phyloP scores from a whole-genome alignment of 208 protist genomes.

The Chromosphaera perkinsii region DNA sequence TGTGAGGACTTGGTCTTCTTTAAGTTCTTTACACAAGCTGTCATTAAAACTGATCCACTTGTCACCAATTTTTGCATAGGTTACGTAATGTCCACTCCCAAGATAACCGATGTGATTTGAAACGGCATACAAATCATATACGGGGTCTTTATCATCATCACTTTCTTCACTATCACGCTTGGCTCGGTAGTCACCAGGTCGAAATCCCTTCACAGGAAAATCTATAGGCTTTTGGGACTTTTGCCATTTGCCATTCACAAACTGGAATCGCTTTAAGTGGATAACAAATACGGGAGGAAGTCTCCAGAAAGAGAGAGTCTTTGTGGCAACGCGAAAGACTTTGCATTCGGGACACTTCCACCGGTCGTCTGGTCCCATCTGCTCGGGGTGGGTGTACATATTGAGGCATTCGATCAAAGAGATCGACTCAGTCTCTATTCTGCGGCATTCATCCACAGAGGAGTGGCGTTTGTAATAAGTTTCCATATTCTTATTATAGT shows the following conservation, averaged over 20 bases:
- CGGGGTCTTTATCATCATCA: not conserved
- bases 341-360: slow-evolving; percentile 22
- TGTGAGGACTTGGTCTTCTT: too few species aligned
- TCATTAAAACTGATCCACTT: too few species aligned
- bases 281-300: slow-evolving; percentile 1
- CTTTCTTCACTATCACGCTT: not conserved
- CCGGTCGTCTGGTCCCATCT: slow-evolving; percentile 19
- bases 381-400: slow-evolving; percentile 23
- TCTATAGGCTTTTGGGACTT: slow-evolving; percentile 19
- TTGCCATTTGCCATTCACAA: slow-evolving; percentile 17
- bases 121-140: not conserved
- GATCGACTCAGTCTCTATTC: not conserved
- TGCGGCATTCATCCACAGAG: not conserved
- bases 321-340: not conserved
- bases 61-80: slow-evolving; percentile 12
- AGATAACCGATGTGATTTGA: slow-evolving; percentile 24
- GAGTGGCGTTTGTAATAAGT: not conserved
- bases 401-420: not conserved
- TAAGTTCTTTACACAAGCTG: too few species aligned
- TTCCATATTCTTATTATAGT: slow-evolving; percentile 3
- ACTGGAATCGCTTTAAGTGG: slow-evolving; percentile 40
- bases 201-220: slow-evolving; percentile 10
- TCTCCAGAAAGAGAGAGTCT: not conserved
- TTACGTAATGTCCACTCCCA: slow-evolving; percentile 27
- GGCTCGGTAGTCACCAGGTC: not conserved